phyloP scores from a whole-genome alignment of 192 early-diverging fungal genomes.

The Helicostylum pulchrum region DNA sequence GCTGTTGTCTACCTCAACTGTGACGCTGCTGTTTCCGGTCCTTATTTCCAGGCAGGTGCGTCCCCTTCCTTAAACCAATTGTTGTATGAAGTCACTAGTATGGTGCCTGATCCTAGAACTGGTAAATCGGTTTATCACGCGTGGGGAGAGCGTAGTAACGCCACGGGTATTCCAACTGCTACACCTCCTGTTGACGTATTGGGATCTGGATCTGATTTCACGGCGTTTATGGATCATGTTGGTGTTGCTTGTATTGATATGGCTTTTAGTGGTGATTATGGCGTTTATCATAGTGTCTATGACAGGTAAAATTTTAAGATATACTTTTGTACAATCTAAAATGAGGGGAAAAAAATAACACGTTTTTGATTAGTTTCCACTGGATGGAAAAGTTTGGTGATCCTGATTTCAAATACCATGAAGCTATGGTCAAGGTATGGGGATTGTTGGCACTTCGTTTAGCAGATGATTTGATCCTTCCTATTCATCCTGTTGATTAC shows the following conservation, averaged over 20 bases:
- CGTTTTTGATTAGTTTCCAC: constrained; percentile 36
- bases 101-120: constrained; percentile 44
- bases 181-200: constrained; percentile 34
- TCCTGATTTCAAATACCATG: constrained; percentile 53
- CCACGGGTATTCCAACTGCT: not conserved
- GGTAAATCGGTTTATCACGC: constrained; percentile 47
- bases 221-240: constrained; percentile 60
- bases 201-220: constrained; percentile 53
- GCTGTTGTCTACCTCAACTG: constrained; percentile 61
- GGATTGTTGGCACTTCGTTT: constrained; percentile 46
- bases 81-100: constrained; percentile 47
- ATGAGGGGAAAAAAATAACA: not conserved
- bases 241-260: constrained; percentile 56
- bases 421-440: constrained; percentile 44
- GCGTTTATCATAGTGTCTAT: constrained; percentile 66
- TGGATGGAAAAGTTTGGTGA: constrained; percentile 59
- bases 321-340: no score
- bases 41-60: constrained; percentile 43
- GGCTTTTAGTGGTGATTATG: constrained; percentile 47
- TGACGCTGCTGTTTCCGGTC: constrained; percentile 52
- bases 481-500: constrained; percentile 42
- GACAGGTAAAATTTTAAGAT: no score
- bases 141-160: constrained; percentile 32
- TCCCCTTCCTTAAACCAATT: constrained; percentile 50
- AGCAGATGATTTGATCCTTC: constrained; percentile 45